Conservation (phyloP, 768 basidiomycete species). For the Rhodotorula kratochvilovae region DNA sequence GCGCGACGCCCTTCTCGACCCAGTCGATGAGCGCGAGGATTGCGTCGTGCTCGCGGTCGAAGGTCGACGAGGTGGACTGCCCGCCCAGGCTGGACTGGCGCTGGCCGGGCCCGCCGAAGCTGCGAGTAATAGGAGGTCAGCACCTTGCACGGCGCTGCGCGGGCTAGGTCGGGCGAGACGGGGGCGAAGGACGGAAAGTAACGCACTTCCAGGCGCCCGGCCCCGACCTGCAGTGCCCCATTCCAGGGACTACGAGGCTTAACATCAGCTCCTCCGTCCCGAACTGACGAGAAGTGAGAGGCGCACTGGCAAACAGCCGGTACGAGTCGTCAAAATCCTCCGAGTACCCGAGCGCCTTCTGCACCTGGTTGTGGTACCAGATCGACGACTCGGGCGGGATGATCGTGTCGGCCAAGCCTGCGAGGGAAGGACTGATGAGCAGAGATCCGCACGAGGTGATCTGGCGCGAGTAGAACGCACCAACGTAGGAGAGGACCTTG, state of each 20-base stretch:
- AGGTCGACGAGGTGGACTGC: background rate
- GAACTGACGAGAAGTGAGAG: background rate
- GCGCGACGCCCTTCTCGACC: constrained; percentile 34
- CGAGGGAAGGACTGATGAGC: background rate
- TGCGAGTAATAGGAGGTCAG: background rate
- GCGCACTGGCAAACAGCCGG: constrained; percentile 13
- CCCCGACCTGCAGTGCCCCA: constrained; percentile 18
- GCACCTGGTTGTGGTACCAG: constrained; percentile 15
- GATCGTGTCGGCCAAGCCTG: constrained; percentile 25
- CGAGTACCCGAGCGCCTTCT: constrained; percentile 13
- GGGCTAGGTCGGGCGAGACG: too few relatives aligned
- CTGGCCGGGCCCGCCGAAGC: constrained; percentile 21
- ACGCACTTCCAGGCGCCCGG: constrained; percentile 2
- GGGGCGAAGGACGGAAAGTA: background rate
- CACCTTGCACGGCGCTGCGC: too few relatives aligned
- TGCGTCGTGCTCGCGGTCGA: constrained; percentile 38
- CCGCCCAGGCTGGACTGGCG: background rate
- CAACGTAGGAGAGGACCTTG: constrained; percentile 24
- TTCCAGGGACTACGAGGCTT: constrained; percentile 11
- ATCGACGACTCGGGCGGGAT: constrained; percentile 25
- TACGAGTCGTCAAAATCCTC: constrained; percentile 17
- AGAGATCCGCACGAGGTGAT: too few relatives aligned
- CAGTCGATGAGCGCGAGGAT: constrained; percentile 34
- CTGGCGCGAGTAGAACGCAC: background rate
- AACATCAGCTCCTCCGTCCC: too few relatives aligned